Base-by-base conservation (phyloP, 2,329 filamentous ascomycete genomes). In the Ophiostoma sp. region DNA sequence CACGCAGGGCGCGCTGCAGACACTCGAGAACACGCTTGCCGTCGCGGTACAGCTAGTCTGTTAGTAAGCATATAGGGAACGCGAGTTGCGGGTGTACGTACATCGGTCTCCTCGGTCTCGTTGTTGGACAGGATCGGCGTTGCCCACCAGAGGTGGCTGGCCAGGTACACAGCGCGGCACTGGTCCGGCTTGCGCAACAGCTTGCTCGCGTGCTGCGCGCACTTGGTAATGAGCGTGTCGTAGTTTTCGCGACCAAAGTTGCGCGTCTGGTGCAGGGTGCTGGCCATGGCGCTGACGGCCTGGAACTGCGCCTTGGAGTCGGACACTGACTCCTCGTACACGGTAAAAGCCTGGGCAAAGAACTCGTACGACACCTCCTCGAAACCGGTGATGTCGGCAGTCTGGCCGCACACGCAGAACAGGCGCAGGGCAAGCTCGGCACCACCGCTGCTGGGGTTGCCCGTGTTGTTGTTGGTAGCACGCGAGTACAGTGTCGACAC, bases 361-460 rank as follows among this genome's bases (percentile, higher is more conserved):
- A 96, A 99, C 76, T 99, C 95, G 77, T 99, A 99, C 11, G 93
- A 91, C 58, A 97, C 92, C 79, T 99, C 95, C 77, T 99, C 94
- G 73, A 96, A 96, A 2, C 90, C 91, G 11, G 88, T 92, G 78
- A 95, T 89, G 74, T 97, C 93, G 11, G 95, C 93, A 44, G 96
- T 90, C 80, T 97, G 93, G 36, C 95, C 95, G 75, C 93, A 96
- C 58, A 91, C 88, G 73, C 95, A 89, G 77, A 98, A 99, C 16
- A 98, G 83, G 2, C 95, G 90, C 65, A 99, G 84, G 0, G 92
- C 89, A 27, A 99, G 85, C 76, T 99, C 95, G 0, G 94, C 92
- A 12, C 92, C 90, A 40, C 90, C 91, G 8, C 88, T 81, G 2
- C 83, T 82, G 55, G 65, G 55, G 14, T 55, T 62, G 14, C 55